A percentile compares a stretch with the other conserved stretches of the same genome.
phyloP scores from a whole-genome alignment of 1,139 yeast species.

The Kodamaea alishanica region DNA sequence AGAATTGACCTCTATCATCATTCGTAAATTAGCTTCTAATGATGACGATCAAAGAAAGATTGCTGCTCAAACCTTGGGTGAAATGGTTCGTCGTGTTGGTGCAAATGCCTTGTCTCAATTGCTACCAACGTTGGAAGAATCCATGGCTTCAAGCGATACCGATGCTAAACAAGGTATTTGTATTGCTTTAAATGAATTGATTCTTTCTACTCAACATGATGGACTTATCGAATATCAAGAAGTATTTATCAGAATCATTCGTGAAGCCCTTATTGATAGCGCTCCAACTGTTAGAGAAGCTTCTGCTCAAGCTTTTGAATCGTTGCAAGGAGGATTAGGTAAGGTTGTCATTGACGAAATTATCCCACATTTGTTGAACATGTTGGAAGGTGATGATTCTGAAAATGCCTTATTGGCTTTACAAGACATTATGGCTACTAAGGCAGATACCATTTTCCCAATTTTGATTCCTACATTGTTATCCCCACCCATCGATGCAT shows the following conservation, averaged over 20 bases:
- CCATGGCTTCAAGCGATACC: conserved; percentile 59
- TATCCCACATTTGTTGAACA: conserved; percentile 73
- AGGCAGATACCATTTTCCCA: conserved; percentile 91
- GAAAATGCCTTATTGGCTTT: conserved; percentile 84
- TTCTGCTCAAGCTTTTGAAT: conserved; percentile 89
- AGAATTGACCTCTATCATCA: conserved; percentile 73
- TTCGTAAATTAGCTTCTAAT: conserved; percentile 75
- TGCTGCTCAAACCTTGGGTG: conserved; percentile 94
- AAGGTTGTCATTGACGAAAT: conserved; percentile 84
- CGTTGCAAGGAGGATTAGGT: conserved; percentile 77
- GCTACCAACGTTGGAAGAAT: conserved; percentile 76
- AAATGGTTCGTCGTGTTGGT: conserved; percentile 92
- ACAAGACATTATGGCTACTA: conserved; percentile 87
- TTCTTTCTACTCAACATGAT: conserved; percentile 66
- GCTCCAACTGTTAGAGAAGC: conserved; percentile 77
- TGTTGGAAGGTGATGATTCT: conserved; percentile 65
- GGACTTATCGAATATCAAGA: conserved; percentile 64
- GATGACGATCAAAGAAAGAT: conserved; percentile 78
- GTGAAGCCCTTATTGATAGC: conserved; percentile 74
- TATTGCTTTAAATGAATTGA: conserved; percentile 83
- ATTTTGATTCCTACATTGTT: conserved; percentile 83
- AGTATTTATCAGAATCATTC: conserved; percentile 68
- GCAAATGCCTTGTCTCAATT: conserved; percentile 80
- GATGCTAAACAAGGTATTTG: conserved; percentile 96
- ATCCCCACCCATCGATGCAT: conserved; percentile 74